Percentiles rank a stretch among this genome's conserved stretches.
phyloP scores from a whole-genome alignment of 139 green algal species.

The Micractinium conductrix region DNA sequence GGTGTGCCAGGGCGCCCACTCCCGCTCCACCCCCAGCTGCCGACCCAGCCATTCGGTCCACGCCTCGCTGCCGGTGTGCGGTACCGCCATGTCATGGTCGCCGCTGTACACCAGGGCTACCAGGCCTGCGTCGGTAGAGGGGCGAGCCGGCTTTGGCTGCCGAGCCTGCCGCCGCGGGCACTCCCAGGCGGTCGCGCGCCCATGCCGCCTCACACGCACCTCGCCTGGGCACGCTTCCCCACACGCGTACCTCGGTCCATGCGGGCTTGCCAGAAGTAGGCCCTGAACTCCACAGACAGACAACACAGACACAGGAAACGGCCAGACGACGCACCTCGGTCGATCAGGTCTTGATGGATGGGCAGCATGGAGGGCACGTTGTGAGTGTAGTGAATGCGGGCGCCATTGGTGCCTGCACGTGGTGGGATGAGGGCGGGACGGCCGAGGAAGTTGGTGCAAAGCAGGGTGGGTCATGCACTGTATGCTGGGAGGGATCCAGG shows the following conservation, averaged over 20 bases:
- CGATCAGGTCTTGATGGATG: slow-evolving; percentile 56
- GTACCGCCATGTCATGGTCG: slow-evolving; percentile 83
- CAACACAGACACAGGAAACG: neutral
- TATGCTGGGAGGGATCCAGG: neutral
- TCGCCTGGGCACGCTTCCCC: too few relatives aligned
- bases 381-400: slow-evolving; percentile 56
- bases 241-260: too few relatives aligned
- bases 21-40: slow-evolving; percentile 33
- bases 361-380: slow-evolving; percentile 68
- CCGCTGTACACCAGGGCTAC: slow-evolving; percentile 80
- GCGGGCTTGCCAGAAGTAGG: too few relatives aligned
- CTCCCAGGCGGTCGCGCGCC: too few relatives aligned
- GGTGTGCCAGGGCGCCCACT: slow-evolving; percentile 71
- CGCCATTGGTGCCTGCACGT: slow-evolving; percentile 9
- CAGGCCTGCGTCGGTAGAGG: slow-evolving; percentile 59
- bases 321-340: slow-evolving; percentile 20
- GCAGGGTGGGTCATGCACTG: too few relatives aligned
- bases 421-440: neutral
- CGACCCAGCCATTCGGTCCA: slow-evolving; percentile 66
- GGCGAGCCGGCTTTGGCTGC: neutral
- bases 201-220: neutral
- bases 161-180: too few relatives aligned
- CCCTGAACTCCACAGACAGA: neutral
- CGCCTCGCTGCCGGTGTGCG: slow-evolving; percentile 80
- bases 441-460: too few relatives aligned